Base-by-base conservation (phyloP, 345 rosid genomes). In the Sapria himalayana region DNA sequence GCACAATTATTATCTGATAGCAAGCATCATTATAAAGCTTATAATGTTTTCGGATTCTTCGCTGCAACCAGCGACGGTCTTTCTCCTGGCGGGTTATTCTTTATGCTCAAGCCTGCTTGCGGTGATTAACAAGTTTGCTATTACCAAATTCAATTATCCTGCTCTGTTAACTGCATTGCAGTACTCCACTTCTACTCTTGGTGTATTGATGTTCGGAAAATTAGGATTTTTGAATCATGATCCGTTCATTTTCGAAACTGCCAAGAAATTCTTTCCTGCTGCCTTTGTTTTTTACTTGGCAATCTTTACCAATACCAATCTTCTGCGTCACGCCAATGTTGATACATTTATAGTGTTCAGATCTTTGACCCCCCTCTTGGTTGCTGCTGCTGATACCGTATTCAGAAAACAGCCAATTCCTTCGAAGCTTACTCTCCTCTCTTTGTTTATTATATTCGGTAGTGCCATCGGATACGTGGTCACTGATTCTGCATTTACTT, bases 91-190 rank as follows among this genome's bases (percentile, higher is more conserved):
- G 42, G 95, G 98, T 14, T 89, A 89, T 59, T 89, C 98, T 8
- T 74, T 89, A 9, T 82, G 93, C 57, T 89, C 98, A n/a, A 89
- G 98, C 56, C 62, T 89, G 66, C 95, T 89, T 43, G 93, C 98
- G 15, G 92, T 86, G 43, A 86, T 86, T 50, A 86, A 86, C 73
- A 86, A 86, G 62, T 67, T 64, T 39, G 98, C 98, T 15, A 82
- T 89, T 45, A 89, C 95, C 59, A 69, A 58, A 40, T 89, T 89
- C 56, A 76, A 67, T 60, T 89, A 61, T 61, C 95, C 92, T 0
- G 95, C 93, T 19, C 81, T 89, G 12, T 65, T 89, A 58, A 89
- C 98, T 16, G 91, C 93, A 7, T 68, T 82, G 18, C 95, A 89
- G 64, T 89, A 89, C 72, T 51, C 77, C 1, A 73, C 73, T 35